Evolutionary conservation across 2,329 filamentous ascomycete species (phyloP), one percentile per base, ranked within the genome.

Genomic region (Drechslerella dactyloides): DNA sequence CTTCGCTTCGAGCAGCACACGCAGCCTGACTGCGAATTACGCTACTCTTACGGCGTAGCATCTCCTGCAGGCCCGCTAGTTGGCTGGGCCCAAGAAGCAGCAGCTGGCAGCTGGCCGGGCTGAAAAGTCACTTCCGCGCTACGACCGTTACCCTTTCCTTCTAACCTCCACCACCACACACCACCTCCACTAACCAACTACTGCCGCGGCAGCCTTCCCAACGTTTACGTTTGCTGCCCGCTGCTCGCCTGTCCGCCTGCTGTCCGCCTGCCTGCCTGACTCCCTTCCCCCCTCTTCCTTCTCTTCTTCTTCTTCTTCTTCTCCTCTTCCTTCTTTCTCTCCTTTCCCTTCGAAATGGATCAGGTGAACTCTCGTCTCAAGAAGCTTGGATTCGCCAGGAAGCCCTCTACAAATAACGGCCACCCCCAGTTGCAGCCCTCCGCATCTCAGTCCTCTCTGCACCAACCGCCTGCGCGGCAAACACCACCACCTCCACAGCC

Each of bases 301-400:
- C 73, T 55, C 33, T 53, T 66, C 56, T 51, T 58, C 55, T 61
- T 63, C 62, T 50, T 35, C 58, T 56, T 53, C 37, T 73, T 62
- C 57, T 51, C 69, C 72, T 72, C 58, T 59, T 56, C 63, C 50
- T 54, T 54, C 52, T 53, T 53, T 57, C 40, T 55, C 59, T 55
- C 17, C 40, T 55, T 68, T 52, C 59, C 60, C 65, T 53, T 68
- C 62, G 72, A 68, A 56, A 80, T 82, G 79, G 82, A 83, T 79
- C 79, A 80, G 78, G 83, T 84, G 82, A 83, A 80, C 80, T 81
- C 82, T 78, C 80, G 82, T 77, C 80, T 84, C 74, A 83, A 82
- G 78, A 80, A 79, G 75, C 79, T 83, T 77, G 80, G 79, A 78
- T 83, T 83, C 78, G 79, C 79, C 77, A 80, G 79, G 76, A 82